Evolutionary conservation across 371 early-diverging fungal genomes (phyloP).

Genomic region (Zychaea mexicana): DNA sequence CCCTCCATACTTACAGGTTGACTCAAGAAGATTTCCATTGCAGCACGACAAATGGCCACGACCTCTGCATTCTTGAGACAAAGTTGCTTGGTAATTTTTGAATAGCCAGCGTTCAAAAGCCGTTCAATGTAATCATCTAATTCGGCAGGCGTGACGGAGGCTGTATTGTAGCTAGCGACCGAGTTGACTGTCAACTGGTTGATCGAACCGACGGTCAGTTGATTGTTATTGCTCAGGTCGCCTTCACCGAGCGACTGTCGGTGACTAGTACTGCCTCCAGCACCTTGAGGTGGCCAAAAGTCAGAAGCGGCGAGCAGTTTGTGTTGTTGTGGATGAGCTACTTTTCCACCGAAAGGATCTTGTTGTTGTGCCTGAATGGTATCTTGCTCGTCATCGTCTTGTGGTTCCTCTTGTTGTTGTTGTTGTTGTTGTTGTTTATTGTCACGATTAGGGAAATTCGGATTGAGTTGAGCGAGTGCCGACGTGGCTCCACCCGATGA

Average conservation of each 20-base stretch:
- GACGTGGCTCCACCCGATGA: constrained; percentile 6
- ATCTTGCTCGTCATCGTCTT: constrained; percentile 23
- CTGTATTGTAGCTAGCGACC: constrained; percentile 30
- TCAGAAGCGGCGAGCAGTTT: constrained; percentile 41
- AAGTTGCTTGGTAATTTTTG: constrained; percentile 73
- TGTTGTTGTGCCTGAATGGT: constrained; percentile 14
- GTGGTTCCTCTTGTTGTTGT: no score
- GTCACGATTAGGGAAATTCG: constrained; percentile 40
- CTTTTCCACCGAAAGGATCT: constrained; percentile 40
- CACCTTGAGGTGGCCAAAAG: constrained; percentile 38
- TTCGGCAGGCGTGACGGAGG: constrained; percentile 49
- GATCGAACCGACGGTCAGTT: constrained; percentile 46
- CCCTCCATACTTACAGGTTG: constrained; percentile 81
- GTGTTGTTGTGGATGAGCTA: constrained; percentile 41
- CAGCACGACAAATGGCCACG: constrained; percentile 81
- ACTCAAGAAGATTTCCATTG: constrained; percentile 90
- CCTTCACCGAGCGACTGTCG: background rate
- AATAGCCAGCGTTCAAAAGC: constrained; percentile 78
- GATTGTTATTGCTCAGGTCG: constrained; percentile 25
- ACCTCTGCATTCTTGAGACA: constrained; percentile 88
- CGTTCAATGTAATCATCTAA: constrained; percentile 88
- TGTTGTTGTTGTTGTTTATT: background rate
- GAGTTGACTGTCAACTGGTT: constrained; percentile 52
- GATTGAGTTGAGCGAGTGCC: constrained; percentile 45
- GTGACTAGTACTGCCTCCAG: background rate